Base-by-base conservation (phyloP, 2,329 filamentous ascomycete genomes). In the Trichoderma sp. region DNA sequence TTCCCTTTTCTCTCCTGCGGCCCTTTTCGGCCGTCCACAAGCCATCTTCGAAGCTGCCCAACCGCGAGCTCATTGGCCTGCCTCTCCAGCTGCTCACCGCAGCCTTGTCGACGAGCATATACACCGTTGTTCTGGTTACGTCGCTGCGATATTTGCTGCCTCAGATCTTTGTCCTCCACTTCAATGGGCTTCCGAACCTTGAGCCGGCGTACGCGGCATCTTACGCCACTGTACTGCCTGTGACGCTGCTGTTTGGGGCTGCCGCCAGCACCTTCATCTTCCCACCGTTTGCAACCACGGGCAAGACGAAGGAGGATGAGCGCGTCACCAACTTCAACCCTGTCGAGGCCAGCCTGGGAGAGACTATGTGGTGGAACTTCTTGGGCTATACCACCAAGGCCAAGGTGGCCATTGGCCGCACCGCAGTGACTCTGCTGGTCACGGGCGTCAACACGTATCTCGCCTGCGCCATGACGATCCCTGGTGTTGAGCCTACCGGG, bases 251-350 rank as follows among this genome's bases (percentile, higher is more conserved):
- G 3, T 85, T 93, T 20, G 95, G 94, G 3, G 84, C 89, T 73
- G 92, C 93, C 0, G 90, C 91, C 5, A 90, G 90, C 73, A 87
- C 88, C 59, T 95, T 97, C 79, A 88, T 98, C 75, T 97, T 97
- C 80, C 88, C 89, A 50, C 90, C 91, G 2, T 87, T 89, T 26
- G 87, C 88, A 20, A 86, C 84, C 15, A 85, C 87, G 0, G 86
- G 85, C 30, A 83, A 82, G 30, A 85, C 83, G 17, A 78, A 79
- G 57, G 82, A 84, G 73, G 85, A 90, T 73, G 85, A 85, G 68
- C 82, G 85, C 74, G 80, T 84, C 26, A 79, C 80, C 36, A 79
- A 83, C 30, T 93, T 94, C 77, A 85, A 94, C 75, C 88, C 92
- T 0, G 87, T 84, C 30, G 87, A 84, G 17, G 91, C 92, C 1